Evolutionary conservation across 148 eudicot species (phyloP).

Genomic region (Persicaria tinctoria): DNA sequence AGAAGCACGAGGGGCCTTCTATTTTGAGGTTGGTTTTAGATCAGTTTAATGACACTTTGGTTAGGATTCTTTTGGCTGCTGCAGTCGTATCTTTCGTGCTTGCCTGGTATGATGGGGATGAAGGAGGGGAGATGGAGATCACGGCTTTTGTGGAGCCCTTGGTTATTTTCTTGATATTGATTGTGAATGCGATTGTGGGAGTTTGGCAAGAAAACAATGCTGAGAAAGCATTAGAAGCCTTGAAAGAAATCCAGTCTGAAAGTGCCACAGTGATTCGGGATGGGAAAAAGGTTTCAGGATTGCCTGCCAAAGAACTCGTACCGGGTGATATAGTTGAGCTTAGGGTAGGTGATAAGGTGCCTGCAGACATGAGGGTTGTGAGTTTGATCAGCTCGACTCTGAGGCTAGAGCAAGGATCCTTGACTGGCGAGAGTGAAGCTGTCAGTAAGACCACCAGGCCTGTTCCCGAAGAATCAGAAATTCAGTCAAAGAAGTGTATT

Average conservation of each 20-base stretch:
- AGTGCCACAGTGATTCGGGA: slow-evolving; percentile 19
- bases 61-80: slow-evolving; percentile 20
- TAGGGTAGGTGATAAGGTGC: slow-evolving; percentile 25
- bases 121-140: slow-evolving; percentile 19
- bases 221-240: slow-evolving; percentile 25
- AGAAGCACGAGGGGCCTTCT: slow-evolving; percentile 28
- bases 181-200: slow-evolving; percentile 24
- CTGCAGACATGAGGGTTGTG: slow-evolving; percentile 22
- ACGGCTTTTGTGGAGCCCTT: slow-evolving; percentile 23
- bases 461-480: slow-evolving; percentile 23
- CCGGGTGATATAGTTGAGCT: slow-evolving; percentile 28
- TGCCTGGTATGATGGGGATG: slow-evolving; percentile 22
- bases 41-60: slow-evolving; percentile 25
- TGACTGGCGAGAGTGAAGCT: slow-evolving; percentile 28
- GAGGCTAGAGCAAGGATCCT: slow-evolving; percentile 22
- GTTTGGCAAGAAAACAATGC: slow-evolving; percentile 30
- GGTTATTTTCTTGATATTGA: slow-evolving; percentile 22
- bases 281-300: background rate
- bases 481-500: slow-evolving; percentile 42
- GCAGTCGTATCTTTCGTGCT: slow-evolving; percentile 24
- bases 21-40: slow-evolving; percentile 17
- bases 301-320: slow-evolving; percentile 24
- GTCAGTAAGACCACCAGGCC: slow-evolving; percentile 20
- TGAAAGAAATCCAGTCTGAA: slow-evolving; percentile 25
- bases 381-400: slow-evolving; percentile 20